A percentile compares a stretch with the other conserved stretches of the same genome.
Evolutionary conservation across 2,329 filamentous ascomycete species (phyloP).

Genomic region (Apiospora kogelbergensis): DNA sequence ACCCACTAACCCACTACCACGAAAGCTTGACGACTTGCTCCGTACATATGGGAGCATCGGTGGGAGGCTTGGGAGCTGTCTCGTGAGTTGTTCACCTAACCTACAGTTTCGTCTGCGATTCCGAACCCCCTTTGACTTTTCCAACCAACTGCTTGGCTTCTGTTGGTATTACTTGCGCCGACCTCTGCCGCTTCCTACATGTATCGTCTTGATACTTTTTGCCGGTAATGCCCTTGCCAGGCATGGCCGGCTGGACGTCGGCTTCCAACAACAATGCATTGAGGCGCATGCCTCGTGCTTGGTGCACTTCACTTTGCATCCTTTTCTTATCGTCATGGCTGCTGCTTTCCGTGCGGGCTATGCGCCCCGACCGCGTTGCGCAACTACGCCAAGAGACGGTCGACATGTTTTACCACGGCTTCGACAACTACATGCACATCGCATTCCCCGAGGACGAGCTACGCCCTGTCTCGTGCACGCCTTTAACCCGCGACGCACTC

Average conservation of each 20-base stretch:
- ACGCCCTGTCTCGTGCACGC: slow-evolving; percentile 79
- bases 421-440: slow-evolving; percentile 88
- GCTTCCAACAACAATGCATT: slow-evolving; percentile 20
- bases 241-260: slow-evolving; percentile 33
- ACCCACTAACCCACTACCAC: background rate
- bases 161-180: background rate
- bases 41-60: background rate
- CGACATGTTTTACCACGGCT: slow-evolving; percentile 95
- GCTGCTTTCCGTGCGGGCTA: slow-evolving; percentile 41
- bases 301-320: slow-evolving; percentile 26
- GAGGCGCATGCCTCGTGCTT: slow-evolving; percentile 17
- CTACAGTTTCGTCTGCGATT: background rate
- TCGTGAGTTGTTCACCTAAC: slow-evolving; percentile 1
- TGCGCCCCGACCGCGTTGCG: slow-evolving; percentile 56
- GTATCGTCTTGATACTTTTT: slow-evolving; percentile 31
- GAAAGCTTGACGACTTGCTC: background rate
- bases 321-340: slow-evolving; percentile 40
- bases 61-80: background rate
- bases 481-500: slow-evolving; percentile 78
- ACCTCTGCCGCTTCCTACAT: slow-evolving; percentile 26
- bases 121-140: background rate
- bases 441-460: slow-evolving; percentile 97
- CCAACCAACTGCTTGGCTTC: background rate
- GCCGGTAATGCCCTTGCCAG: slow-evolving; percentile 41
- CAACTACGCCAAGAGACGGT: slow-evolving; percentile 60